Conservation (phyloP, 2,329 filamentous ascomycete species). For the Xylaria multiplex region DNA sequence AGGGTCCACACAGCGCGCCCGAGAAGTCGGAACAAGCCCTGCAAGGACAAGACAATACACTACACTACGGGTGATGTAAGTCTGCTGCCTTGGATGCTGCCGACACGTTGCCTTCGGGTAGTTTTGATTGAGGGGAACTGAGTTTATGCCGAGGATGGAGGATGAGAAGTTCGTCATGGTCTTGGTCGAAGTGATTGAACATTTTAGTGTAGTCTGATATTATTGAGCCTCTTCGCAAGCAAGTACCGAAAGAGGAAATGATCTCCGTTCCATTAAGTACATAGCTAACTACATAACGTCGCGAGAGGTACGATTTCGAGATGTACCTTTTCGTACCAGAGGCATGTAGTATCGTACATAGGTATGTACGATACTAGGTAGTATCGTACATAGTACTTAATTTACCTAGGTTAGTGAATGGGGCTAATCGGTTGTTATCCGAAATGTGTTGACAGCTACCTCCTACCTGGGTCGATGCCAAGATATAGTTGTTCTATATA, state of each 20-base stretch:
- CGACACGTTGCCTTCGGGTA: no score
- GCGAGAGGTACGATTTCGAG: neutral
- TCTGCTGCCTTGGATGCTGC: no score
- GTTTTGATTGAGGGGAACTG: neutral
- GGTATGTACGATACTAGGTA: no score
- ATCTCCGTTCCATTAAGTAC: neutral
- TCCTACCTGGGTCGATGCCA: no score
- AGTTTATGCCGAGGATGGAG: slow-evolving; percentile 3
- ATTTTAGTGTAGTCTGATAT: neutral
- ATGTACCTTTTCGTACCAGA: neutral
- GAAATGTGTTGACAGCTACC: no score
- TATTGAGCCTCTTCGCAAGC: slow-evolving; percentile 24
- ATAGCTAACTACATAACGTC: neutral
- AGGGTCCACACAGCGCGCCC: neutral
- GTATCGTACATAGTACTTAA: no score
- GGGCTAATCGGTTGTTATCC: no score
- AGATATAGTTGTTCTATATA: no score
- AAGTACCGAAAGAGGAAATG: slow-evolving; percentile 18
- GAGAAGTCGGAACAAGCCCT: neutral
- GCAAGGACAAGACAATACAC: neutral
- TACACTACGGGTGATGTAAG: no score
- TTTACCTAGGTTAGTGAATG: no score
- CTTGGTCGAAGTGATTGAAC: no score
- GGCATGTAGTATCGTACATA: no score
- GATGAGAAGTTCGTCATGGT: neutral